phyloP scores from a whole-genome alignment of 108 stramenopile species.

The Fragilariopsis cylindrus region DNA sequence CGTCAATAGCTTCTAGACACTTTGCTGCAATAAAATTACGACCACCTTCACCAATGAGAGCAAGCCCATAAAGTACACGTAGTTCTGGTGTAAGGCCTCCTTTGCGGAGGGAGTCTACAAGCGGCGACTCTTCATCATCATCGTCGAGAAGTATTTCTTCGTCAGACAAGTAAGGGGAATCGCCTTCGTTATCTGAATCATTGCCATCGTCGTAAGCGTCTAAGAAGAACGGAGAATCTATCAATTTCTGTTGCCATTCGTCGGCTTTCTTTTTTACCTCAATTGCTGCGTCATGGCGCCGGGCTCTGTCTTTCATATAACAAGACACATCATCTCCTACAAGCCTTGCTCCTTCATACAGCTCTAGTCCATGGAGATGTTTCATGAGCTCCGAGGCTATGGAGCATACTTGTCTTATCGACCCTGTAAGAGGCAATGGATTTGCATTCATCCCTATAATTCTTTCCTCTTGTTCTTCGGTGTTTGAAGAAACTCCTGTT shows the following conservation, averaged over 20 bases:
- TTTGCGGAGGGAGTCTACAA: conserved; percentile 48
- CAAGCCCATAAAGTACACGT: conserved; percentile 53
- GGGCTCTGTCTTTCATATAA: conserved; percentile 67
- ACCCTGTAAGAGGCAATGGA: conserved; percentile 60
- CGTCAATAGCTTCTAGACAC: conserved; percentile 51
- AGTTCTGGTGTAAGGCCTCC: conserved; percentile 71
- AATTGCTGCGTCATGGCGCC: conserved; percentile 28
- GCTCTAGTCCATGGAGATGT: conserved; percentile 55
- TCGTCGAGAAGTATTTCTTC: conserved; percentile 42
- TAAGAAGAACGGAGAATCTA: conserved; percentile 33
- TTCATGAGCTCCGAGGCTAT: conserved; percentile 73
- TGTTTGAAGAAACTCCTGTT: background rate
- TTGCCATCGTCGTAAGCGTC: conserved; percentile 52
- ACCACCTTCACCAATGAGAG: conserved; percentile 67
- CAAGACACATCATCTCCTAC: conserved; percentile 63
- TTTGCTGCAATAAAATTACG: conserved; percentile 66
- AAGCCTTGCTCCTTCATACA: conserved; percentile 59
- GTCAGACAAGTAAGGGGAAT: conserved; percentile 49
- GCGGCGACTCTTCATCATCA: conserved; percentile 23
- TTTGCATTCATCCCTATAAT: background rate
- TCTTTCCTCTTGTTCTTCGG: conserved; percentile 9
- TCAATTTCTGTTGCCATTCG: conserved; percentile 34
- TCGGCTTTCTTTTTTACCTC: conserved; percentile 16
- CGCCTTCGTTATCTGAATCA: conserved; percentile 46
- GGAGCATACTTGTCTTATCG: conserved; percentile 62